Evolutionary conservation across 345 rosid genomes (phyloP).

Genomic region (Syzygium oleosum): DNA sequence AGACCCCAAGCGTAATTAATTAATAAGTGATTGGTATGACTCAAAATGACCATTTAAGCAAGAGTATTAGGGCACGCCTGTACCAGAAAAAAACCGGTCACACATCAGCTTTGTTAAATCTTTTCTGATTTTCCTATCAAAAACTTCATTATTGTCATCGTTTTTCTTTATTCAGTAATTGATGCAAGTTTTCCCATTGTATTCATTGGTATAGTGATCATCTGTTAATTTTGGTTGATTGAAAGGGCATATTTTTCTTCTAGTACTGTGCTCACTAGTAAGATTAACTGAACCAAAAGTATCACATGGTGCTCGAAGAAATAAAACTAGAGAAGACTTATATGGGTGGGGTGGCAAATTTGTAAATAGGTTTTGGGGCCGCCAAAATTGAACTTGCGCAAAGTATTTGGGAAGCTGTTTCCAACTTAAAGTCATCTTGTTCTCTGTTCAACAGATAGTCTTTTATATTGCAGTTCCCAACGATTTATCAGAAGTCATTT

Average conservation of each 20-base stretch:
- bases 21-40: background rate
- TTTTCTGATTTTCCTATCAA: background rate
- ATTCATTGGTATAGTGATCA: accelerated
- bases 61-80: no score
- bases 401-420: background rate
- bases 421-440: background rate
- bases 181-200: background rate
- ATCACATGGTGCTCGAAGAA: background rate
- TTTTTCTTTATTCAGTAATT: background rate
- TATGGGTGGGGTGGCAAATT: background rate
- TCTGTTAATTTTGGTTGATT: background rate
- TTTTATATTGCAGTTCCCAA: background rate
- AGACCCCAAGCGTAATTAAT: background rate
- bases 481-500: background rate
- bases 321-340: background rate
- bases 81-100: no score
- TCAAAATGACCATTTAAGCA: no score
- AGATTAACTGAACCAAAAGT: background rate
- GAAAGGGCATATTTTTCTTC: no score
- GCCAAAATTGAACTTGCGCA: background rate
- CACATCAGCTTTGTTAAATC: background rate
- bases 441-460: background rate
- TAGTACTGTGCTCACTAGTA: no score
- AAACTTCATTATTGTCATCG: background rate
- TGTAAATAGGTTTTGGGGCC: background rate